Conservation (phyloP, 2,329 filamentous ascomycete species). For the Hirsutella rhossiliensis region DNA sequence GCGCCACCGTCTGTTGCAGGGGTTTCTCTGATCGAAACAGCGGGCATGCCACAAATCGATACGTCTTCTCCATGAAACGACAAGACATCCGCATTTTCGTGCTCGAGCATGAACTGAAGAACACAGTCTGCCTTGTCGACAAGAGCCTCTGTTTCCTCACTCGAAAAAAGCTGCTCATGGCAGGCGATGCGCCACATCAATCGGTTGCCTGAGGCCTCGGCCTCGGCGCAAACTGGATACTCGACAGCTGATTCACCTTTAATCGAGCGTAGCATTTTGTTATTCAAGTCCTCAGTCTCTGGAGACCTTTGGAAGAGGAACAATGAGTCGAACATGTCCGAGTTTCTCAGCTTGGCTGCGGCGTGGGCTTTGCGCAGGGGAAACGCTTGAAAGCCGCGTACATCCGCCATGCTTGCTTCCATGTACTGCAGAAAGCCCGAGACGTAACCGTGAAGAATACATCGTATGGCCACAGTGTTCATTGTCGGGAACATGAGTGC, state of each 20-base stretch:
- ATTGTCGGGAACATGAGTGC: constrained; percentile 75
- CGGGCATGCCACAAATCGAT: constrained; percentile 53
- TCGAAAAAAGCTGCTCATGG: constrained; percentile 41
- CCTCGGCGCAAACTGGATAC: constrained; percentile 72
- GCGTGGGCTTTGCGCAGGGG: constrained; percentile 60
- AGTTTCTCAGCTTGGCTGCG: constrained; percentile 18
- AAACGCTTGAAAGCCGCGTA: constrained; percentile 64
- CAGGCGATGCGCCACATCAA: constrained; percentile 65
- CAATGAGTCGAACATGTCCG: constrained; percentile 39
- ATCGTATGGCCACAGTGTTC: constrained; percentile 74
- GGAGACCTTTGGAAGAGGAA: constrained; percentile 39
- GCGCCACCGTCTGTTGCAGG: not conserved
- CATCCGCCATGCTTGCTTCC: constrained; percentile 54
- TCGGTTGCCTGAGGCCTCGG: constrained; percentile 46
- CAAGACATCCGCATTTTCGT: constrained; percentile 38
- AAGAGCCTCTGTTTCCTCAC: constrained; percentile 33
- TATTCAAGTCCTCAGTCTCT: not conserved
- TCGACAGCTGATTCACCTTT: constrained; percentile 58
- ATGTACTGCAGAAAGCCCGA: constrained; percentile 57
- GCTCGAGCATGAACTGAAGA: constrained; percentile 41
- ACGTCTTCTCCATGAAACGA: constrained; percentile 37
- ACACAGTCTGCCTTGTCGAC: constrained; percentile 47
- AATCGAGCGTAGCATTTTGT: constrained; percentile 47
- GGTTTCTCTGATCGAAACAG: constrained; percentile 3
- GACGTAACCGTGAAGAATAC: constrained; percentile 57